These are phyloP conservation scores for Herpetospermum pedunculosum DNA, from an alignment of 306 rosid genomes.

Conservation along the genomic window DNA sequence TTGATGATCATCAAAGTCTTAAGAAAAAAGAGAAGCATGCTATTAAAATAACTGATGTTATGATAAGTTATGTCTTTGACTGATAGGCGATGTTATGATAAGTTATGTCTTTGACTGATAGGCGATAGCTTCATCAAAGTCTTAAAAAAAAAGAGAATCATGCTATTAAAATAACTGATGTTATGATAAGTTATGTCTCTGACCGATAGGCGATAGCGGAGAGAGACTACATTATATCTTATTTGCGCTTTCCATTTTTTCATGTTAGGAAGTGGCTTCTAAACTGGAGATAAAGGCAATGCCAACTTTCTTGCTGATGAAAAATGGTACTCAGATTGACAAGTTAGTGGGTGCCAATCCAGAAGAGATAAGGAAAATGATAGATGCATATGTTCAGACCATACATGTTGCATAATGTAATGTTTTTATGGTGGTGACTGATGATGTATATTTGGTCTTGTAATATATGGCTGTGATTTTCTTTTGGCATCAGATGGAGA, in stretches of 20 bases:
- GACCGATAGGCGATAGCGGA: not conserved
- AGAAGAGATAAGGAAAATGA: slow-evolving; percentile 80
- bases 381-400: slow-evolving; percentile 43
- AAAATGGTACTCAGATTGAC: slow-evolving; percentile 35
- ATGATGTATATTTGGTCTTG: not conserved
- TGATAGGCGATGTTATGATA: no score
- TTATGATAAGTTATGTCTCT: not conserved
- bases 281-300: slow-evolving; percentile 65
- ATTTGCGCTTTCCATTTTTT: not conserved
- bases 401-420: slow-evolving; percentile 27
- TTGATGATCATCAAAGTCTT: not conserved
- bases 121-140: not conserved
- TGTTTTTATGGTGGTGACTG: not conserved
- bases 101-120: no score
- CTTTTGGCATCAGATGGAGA: slow-evolving; percentile 1
- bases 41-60: not conserved
- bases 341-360: slow-evolving; percentile 91
- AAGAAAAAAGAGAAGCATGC: not conserved
- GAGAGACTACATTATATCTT: not conserved
- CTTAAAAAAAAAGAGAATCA: not conserved
- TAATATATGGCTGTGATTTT: slow-evolving; percentile 8
- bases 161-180: not conserved
- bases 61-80: not conserved
- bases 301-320: slow-evolving; percentile 79
- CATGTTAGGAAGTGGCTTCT: slow-evolving; percentile 62